Percentiles rank a stretch among this genome's conserved stretches.
Conservation (phyloP, 2,329 filamentous ascomycete genomes). For the Aspergillus thermomutatus region DNA sequence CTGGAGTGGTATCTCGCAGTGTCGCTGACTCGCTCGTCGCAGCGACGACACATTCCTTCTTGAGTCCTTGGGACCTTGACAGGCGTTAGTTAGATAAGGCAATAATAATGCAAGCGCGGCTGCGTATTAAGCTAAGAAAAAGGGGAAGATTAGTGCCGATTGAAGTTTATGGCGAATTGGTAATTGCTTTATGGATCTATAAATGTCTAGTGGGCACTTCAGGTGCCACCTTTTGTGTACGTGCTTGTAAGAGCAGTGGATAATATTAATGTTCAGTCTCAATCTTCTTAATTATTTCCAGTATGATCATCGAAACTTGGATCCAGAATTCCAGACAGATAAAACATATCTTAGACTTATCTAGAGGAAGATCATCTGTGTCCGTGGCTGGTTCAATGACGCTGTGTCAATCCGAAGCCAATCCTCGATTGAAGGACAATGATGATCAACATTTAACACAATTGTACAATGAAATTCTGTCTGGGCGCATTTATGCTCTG, state of each 20-base stretch:
- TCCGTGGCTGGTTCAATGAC: slow-evolving; percentile 12
- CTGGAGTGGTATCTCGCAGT: slow-evolving; percentile 2
- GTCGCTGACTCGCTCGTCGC: slow-evolving; percentile 2
- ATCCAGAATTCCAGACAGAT: too few species aligned
- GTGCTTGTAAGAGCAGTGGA: not conserved
- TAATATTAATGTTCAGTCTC: not conserved
- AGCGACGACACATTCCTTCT: slow-evolving; percentile 22
- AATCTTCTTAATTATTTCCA: not conserved
- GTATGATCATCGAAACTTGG: not conserved
- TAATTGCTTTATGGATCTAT: not conserved
- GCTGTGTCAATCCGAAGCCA: slow-evolving; percentile 3
- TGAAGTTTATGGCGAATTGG: not conserved
- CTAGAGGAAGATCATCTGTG: not conserved
- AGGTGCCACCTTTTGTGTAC: not conserved
- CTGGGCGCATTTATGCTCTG: not conserved
- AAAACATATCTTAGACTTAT: too few species aligned
- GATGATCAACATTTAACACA: not conserved
- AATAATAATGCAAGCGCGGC: slow-evolving; percentile 27
- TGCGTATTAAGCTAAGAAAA: slow-evolving; percentile 25
- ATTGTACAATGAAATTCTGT: not conserved
- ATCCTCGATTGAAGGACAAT: not conserved
- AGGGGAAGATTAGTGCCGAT: not conserved
- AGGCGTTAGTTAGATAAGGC: not conserved
- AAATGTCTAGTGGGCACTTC: not conserved
- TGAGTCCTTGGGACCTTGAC: not conserved